Conservation (phyloP, 2,329 filamentous ascomycete species). For the Clarireedia monteithiana region DNA sequence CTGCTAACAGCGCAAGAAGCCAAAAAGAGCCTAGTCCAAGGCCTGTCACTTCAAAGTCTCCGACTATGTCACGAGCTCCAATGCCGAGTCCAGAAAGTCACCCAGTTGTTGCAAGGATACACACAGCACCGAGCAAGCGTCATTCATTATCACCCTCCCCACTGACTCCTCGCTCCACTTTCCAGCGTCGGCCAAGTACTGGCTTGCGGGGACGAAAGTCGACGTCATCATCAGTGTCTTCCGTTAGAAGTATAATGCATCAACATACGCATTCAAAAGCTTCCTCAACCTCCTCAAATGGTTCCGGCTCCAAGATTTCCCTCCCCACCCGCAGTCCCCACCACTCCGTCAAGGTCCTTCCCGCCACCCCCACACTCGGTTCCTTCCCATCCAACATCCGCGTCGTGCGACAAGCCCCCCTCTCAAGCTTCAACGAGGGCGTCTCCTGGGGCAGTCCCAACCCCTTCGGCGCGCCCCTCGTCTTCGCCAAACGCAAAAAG, state of each 20-base stretch:
- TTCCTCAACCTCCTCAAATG: constrained; percentile 81
- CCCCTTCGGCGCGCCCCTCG: constrained; percentile 44
- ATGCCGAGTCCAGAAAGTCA: constrained; percentile 27
- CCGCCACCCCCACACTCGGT: constrained; percentile 70
- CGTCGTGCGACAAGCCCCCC: constrained; percentile 58
- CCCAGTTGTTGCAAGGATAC: constrained; percentile 29
- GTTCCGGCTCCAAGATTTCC: constrained; percentile 62
- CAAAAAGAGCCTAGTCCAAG: constrained; percentile 48
- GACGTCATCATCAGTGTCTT: constrained; percentile 90
- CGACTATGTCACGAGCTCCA: constrained; percentile 29
- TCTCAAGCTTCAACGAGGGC: constrained; percentile 49
- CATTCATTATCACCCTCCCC: constrained; percentile 82
- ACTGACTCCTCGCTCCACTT: constrained; percentile 78
- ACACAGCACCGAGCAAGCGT: constrained; percentile 45
- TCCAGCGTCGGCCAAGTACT: constrained; percentile 66
- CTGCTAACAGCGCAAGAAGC: constrained; percentile 32
- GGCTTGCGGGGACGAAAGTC: constrained; percentile 89
- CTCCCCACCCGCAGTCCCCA: constrained; percentile 68
- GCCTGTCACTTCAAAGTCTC: constrained; percentile 48
- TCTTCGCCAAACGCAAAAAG: constrained; percentile 76
- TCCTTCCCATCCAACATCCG: constrained; percentile 82
- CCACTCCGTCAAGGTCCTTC: constrained; percentile 89
- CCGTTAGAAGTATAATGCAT: constrained; percentile 82
- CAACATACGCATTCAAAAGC: constrained; percentile 88
- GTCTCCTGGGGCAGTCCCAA: constrained; percentile 43